A percentile compares a stretch with the other conserved stretches of the same genome.
These are phyloP conservation scores for Penicillium sp. DNA, from an alignment of 2,329 filamentous ascomycete genomes.

Conservation along the genomic window DNA sequence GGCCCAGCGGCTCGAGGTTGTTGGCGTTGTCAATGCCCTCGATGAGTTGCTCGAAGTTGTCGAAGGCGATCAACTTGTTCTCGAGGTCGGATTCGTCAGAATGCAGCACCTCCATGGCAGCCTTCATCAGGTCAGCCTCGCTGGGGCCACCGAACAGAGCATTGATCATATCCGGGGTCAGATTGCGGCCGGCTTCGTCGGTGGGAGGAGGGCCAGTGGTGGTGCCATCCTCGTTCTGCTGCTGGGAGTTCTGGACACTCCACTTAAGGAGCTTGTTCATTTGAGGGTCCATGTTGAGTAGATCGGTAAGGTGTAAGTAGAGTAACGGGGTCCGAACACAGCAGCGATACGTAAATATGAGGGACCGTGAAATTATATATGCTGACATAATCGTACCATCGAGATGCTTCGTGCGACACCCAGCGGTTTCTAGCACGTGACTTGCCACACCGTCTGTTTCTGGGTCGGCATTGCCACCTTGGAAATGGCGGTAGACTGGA, in stretches of 20 bases:
- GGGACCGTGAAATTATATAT: not conserved
- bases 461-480: not conserved
- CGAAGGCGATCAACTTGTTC: slow-evolving; percentile 79
- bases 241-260: slow-evolving; percentile 64
- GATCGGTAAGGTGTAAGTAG: not conserved
- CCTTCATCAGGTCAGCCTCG: slow-evolving; percentile 88
- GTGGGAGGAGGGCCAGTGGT: slow-evolving; percentile 34
- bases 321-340: not conserved
- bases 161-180: slow-evolving; percentile 69
- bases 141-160: slow-evolving; percentile 78
- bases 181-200: slow-evolving; percentile 38
- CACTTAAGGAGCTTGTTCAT: slow-evolving; percentile 79
- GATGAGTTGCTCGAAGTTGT: slow-evolving; percentile 92
- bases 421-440: slow-evolving; percentile 25
- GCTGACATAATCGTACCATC: slow-evolving; percentile 17
- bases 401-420: slow-evolving; percentile 27
- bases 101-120: slow-evolving; percentile 73
- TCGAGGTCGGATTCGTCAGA: slow-evolving; percentile 66
- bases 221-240: slow-evolving; percentile 34
- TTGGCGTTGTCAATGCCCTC: slow-evolving; percentile 96
- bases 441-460: slow-evolving; percentile 12
- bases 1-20: slow-evolving; percentile 72
- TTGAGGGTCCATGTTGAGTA: slow-evolving; percentile 55
- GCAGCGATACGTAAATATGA: not conserved
- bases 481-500: not conserved